These are phyloP conservation scores for Rhodamnia argentea DNA, from an alignment of 345 rosid genomes.

Conservation along the genomic window DNA sequence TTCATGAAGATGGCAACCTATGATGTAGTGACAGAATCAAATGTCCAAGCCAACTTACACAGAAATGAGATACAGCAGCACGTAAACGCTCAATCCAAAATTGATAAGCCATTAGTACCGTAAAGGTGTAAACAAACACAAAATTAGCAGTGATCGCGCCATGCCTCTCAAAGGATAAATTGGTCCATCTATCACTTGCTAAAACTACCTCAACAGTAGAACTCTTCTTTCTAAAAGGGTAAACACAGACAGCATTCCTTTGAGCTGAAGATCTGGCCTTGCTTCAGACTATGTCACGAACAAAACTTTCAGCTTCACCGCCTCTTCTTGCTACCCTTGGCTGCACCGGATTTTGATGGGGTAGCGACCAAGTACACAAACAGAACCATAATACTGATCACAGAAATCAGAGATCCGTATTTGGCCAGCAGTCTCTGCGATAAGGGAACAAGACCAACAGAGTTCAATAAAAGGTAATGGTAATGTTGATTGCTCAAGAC, in stretches of 20 bases:
- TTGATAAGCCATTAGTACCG: not conserved
- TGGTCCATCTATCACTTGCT: not conserved
- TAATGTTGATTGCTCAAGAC: not conserved
- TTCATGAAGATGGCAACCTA: not conserved
- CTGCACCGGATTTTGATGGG: constrained; percentile 60
- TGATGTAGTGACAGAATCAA: not conserved
- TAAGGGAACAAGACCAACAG: not conserved
- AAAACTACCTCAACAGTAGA: not conserved
- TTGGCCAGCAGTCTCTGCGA: constrained; percentile 76
- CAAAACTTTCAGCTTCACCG: constrained; percentile 22
- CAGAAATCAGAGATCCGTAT: constrained; percentile 84
- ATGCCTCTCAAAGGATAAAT: not conserved
- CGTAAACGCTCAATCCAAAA: not conserved
- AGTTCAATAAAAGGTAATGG: not conserved
- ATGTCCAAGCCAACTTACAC: not conserved
- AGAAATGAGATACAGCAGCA: not conserved
- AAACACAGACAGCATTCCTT: not conserved
- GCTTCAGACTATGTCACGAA: not conserved
- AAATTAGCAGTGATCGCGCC: not conserved
- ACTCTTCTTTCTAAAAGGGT: not conserved
- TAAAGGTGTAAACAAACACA: not conserved
- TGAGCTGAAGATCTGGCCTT: not conserved
- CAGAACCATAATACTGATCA: constrained; percentile 56
- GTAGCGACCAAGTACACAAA: constrained; percentile 53
- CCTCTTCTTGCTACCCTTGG: constrained; percentile 81